phyloP scores from a whole-genome alignment of 1,284 basidiomycete species.

The Bjerkandera adusta region DNA sequence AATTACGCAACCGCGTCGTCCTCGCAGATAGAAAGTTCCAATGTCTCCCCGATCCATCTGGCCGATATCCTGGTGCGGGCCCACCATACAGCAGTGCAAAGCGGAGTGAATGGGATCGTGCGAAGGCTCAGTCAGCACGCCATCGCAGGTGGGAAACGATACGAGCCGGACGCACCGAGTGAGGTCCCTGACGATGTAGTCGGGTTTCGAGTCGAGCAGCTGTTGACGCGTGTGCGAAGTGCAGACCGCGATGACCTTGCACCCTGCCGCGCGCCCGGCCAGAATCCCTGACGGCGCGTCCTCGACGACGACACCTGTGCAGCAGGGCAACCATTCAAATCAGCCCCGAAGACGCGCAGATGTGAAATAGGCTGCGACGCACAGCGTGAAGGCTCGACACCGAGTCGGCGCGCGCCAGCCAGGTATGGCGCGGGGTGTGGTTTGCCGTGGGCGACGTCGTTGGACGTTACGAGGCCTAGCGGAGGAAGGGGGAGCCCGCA shows the following conservation, averaged over 20 bases:
- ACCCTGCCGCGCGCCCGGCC: conserved; percentile 73
- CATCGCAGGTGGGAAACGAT: background rate
- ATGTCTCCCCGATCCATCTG: conserved; percentile 28
- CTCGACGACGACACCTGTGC: conserved; percentile 74
- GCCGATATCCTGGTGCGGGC: conserved; percentile 24
- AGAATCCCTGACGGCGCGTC: conserved; percentile 80
- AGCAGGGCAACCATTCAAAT: conserved; percentile 1
- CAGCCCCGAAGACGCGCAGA: background rate
- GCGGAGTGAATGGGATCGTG: conserved; percentile 3
- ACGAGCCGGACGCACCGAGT: conserved; percentile 40
- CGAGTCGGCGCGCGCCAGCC: conserved; percentile 53
- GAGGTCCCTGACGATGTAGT: conserved; percentile 54
- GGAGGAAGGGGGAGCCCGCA: conserved; percentile 57
- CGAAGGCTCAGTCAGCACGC: no score
- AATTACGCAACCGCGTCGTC: conserved; percentile 22
- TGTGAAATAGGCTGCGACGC: background rate
- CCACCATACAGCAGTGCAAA: background rate
- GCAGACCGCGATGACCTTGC: conserved; percentile 73
- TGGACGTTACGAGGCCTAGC: conserved; percentile 64
- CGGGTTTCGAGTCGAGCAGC: conserved; percentile 47
- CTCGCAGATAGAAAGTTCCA: conserved; percentile 29
- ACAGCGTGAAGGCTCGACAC: conserved; percentile 53
- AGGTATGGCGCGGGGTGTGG: conserved; percentile 82
- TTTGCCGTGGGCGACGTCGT: conserved; percentile 75
- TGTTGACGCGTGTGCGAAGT: conserved; percentile 69